Conservation (phyloP, 306 rosid species). For the Citrullus colocynthis region DNA sequence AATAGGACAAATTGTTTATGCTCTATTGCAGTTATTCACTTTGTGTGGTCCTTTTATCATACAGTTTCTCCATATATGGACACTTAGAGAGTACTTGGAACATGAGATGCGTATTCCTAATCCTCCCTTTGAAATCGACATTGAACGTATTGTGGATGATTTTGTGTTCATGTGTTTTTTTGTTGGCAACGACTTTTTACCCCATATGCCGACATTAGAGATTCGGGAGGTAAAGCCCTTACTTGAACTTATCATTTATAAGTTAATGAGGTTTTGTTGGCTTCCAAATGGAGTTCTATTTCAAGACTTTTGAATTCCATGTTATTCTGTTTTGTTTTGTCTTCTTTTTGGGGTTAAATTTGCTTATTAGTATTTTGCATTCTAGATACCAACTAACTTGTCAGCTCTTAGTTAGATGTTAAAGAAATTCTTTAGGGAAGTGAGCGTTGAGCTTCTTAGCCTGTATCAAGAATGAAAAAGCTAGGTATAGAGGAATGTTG, state of each 20-base stretch:
- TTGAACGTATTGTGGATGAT: constrained; percentile 87
- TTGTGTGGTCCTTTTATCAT: background rate
- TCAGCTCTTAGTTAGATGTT: background rate
- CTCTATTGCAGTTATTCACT: background rate
- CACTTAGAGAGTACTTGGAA: constrained; percentile 87
- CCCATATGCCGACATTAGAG: constrained; percentile 96
- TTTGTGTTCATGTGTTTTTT: constrained; percentile 92
- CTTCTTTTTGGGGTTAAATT: no score
- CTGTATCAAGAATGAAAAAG: background rate
- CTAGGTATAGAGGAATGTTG: background rate
- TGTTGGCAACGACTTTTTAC: constrained; percentile 95
- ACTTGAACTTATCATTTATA: background rate
- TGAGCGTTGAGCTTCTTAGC: background rate
- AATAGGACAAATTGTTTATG: background rate
- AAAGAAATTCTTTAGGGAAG: background rate
- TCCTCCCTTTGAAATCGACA: constrained; percentile 53
- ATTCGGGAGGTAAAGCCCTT: constrained; percentile 73
- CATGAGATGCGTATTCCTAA: constrained; percentile 68
- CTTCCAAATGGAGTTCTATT: background rate
- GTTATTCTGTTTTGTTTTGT: background rate
- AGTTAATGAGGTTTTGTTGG: background rate
- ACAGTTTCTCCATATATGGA: constrained; percentile 95
- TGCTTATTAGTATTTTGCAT: background rate
- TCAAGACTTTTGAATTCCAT: background rate
- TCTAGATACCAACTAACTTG: background rate